These are phyloP conservation scores for Albizia julibrissin DNA, from an alignment of 306 rosid species.

Conservation along the genomic window DNA sequence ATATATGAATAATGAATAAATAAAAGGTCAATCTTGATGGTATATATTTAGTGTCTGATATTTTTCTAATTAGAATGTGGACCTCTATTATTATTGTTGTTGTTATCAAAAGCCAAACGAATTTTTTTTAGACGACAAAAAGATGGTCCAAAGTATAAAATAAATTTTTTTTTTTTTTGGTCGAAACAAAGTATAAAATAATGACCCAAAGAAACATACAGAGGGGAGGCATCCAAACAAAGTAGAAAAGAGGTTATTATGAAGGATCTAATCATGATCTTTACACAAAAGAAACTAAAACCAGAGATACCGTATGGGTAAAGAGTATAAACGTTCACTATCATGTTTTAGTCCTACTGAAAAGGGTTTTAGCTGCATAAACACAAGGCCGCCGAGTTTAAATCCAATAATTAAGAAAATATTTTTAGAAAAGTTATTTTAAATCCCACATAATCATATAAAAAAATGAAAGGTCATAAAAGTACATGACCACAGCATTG, in stretches of 20 bases:
- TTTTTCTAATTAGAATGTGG: conserved; percentile 37
- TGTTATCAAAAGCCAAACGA: conserved; percentile 23
- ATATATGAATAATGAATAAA: not conserved
- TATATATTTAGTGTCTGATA: not conserved
- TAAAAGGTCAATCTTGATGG: not conserved
- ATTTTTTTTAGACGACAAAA: conserved; percentile 31
- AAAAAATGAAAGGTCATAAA: conserved; percentile 15
- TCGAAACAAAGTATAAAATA: conserved; percentile 9
- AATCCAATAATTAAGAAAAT: no score
- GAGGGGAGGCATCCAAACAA: conserved; percentile 49
- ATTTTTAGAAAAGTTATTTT: no score
- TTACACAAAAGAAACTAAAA: conserved; percentile 25
- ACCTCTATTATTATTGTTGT: not conserved
- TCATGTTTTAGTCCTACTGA: not conserved
- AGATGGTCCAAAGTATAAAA: conserved; percentile 21
- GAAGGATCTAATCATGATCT: conserved; percentile 41
- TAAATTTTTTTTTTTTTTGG: no score
- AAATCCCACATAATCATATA: no score
- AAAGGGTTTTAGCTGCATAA: no score
- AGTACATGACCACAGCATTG: conserved; percentile 28
- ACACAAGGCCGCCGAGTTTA: no score
- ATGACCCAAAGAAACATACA: conserved; percentile 24
- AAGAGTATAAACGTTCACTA: conserved; percentile 28
- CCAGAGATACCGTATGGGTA: conserved; percentile 38
- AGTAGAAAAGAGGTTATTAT: conserved; percentile 31